Percentiles rank a stretch among this genome's conserved stretches.
Evolutionary conservation across 1,139 yeast species (phyloP).

Genomic region (Kurtzmaniella quercitrusa): DNA sequence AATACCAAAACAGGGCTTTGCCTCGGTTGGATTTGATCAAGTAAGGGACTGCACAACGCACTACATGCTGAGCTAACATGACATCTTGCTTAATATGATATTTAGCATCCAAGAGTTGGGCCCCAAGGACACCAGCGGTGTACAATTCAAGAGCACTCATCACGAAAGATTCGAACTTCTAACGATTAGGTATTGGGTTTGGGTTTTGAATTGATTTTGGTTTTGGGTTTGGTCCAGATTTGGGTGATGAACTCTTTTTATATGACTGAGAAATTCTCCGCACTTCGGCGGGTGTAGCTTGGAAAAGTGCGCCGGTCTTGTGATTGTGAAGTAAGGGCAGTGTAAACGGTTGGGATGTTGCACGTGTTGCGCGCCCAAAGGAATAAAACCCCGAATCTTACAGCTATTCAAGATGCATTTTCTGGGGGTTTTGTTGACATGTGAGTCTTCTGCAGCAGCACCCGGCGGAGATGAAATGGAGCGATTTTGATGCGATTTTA

Average conservation of each 20-base stretch:
- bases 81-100: conserved; percentile 54
- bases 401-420: neutral
- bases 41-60: conserved; percentile 40
- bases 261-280: neutral
- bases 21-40: conserved; percentile 40
- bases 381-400: too few relatives aligned
- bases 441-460: too few relatives aligned
- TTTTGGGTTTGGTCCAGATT: neutral
- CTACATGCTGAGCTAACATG: conserved; percentile 40
- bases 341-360: neutral
- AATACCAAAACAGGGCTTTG: conserved; percentile 63
- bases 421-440: neutral
- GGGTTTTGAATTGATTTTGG: too few relatives aligned
- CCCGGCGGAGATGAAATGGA: too few relatives aligned
- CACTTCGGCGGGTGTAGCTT: neutral
- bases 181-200: too few relatives aligned
- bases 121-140: conserved; percentile 42
- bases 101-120: conserved; percentile 48
- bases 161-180: too few relatives aligned
- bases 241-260: neutral
- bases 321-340: neutral
- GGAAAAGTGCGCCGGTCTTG: neutral
- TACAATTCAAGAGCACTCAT: conserved; percentile 28
- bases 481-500: too few relatives aligned
- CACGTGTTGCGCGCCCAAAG: too few relatives aligned